Conservation (phyloP, 768 basidiomycete genomes). For the Xerocomellus dryophilus region DNA sequence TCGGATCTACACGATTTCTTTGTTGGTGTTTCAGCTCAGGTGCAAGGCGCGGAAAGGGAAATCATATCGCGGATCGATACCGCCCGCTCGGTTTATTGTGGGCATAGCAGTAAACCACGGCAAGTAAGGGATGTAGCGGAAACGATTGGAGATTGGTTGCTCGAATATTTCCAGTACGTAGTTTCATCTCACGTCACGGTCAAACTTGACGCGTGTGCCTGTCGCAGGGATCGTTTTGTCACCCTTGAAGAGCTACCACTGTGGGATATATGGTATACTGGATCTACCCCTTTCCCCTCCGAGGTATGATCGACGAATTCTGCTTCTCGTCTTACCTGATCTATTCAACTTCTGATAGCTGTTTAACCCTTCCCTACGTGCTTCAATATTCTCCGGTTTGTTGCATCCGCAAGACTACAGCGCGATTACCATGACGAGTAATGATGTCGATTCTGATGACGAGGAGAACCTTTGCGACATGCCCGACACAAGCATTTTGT, state of each 20-base stretch:
- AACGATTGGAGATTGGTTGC: slow-evolving; percentile 48
- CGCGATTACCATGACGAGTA: neutral
- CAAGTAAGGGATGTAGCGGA: slow-evolving; percentile 20
- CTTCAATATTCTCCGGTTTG: slow-evolving; percentile 59
- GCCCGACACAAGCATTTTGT: slow-evolving; percentile 75
- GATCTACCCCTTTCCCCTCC: slow-evolving; percentile 57
- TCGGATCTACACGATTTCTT: slow-evolving; percentile 41
- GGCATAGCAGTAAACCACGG: slow-evolving; percentile 18
- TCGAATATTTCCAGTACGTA: slow-evolving; percentile 48
- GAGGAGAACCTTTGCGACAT: slow-evolving; percentile 46
- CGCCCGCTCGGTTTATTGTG: slow-evolving; percentile 19
- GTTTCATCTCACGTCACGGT: neutral
- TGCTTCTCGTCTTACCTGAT: neutral
- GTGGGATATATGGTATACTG: slow-evolving; percentile 77
- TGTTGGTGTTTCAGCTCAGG: slow-evolving; percentile 27
- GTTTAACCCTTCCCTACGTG: slow-evolving; percentile 66
- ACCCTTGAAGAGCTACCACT: slow-evolving; percentile 50
- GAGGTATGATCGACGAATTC: slow-evolving; percentile 45
- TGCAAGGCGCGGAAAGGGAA: slow-evolving; percentile 36
- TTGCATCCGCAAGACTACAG: slow-evolving; percentile 54
- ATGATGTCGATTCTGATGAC: slow-evolving; percentile 22
- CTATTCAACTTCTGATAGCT: slow-evolving; percentile 38
- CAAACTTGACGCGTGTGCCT: neutral
- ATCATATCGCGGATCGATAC: slow-evolving; percentile 24
- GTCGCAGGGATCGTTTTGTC: slow-evolving; percentile 39